These are phyloP conservation scores for Talaromyces nanjingensis DNA, from an alignment of 495 filamentous ascomycete species.

Conservation along the genomic window DNA sequence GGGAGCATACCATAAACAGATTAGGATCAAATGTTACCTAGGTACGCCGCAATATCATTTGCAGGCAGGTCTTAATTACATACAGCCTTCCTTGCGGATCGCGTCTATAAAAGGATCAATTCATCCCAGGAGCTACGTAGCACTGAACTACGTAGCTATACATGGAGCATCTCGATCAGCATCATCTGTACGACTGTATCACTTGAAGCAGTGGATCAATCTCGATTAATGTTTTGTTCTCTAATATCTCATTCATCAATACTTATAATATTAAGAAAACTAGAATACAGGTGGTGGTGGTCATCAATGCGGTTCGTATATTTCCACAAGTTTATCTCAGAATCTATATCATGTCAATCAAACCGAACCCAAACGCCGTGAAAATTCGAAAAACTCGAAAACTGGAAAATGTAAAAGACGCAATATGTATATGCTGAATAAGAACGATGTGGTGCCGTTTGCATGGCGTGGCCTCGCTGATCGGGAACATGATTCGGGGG, in stretches of 20 bases:
- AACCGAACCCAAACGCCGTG: neutral
- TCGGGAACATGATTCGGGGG: neutral
- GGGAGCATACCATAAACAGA: too few species aligned
- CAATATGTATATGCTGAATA: slow-evolving; percentile 2
- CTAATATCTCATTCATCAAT: neutral
- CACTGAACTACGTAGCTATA: too few species aligned
- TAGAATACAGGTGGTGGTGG: neutral
- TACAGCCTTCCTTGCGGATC: too few species aligned
- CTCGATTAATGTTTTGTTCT: too few species aligned
- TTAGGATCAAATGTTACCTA: too few species aligned
- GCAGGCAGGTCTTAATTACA: too few species aligned
- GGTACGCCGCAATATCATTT: too few species aligned
- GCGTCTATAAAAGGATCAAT: too few species aligned
- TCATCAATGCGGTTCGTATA: neutral
- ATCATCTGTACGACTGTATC: too few species aligned
- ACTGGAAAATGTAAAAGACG: neutral
- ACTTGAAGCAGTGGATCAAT: too few species aligned
- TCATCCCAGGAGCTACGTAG: too few species aligned
- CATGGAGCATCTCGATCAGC: too few species aligned
- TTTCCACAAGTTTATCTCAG: neutral
- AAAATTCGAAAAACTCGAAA: neutral
- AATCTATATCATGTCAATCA: slow-evolving; percentile 1
- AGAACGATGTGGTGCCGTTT: neutral
- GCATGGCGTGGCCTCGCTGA: neutral
- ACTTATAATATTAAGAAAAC: neutral